phyloP scores from a whole-genome alignment of 1,139 yeast species.

The Suhomyces bribrorum region DNA sequence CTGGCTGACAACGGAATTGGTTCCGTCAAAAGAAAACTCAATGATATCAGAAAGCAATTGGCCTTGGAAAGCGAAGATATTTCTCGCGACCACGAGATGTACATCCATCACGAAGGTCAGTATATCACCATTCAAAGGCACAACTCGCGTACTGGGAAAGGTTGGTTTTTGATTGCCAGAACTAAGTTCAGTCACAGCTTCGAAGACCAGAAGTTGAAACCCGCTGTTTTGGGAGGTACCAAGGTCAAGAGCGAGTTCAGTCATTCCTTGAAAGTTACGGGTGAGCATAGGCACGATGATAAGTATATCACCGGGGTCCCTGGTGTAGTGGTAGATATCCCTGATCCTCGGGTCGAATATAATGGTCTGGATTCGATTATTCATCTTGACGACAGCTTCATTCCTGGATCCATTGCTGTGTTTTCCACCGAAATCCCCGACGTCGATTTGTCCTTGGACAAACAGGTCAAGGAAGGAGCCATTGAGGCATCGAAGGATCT shows the following conservation, averaged over 20 bases:
- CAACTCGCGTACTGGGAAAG: conserved; percentile 81
- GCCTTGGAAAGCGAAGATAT: conserved; percentile 67
- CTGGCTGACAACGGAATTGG: conserved; percentile 68
- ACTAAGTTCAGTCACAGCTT: conserved; percentile 60
- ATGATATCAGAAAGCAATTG: conserved; percentile 57
- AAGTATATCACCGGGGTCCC: conserved; percentile 61
- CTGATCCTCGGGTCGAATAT: conserved; percentile 49
- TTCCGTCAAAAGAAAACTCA: conserved; percentile 61
- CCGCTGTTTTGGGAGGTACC: conserved; percentile 67
- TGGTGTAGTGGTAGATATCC: conserved; percentile 55
- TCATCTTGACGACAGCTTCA: conserved; percentile 59
- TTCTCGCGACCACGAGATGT: conserved; percentile 81
- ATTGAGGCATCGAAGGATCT: conserved; percentile 65
- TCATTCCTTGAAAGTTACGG: conserved; percentile 54
- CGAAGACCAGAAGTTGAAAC: conserved; percentile 55
- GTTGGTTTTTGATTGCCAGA: conserved; percentile 87
- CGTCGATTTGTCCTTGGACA: conserved; percentile 55
- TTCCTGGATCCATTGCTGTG: conserved; percentile 89
- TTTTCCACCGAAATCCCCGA: conserved; percentile 70
- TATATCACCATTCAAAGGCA: conserved; percentile 87
- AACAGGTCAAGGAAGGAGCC: conserved; percentile 70
- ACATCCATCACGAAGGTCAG: conserved; percentile 91
- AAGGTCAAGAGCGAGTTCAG: conserved; percentile 62
- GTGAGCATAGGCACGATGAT: conserved; percentile 48
- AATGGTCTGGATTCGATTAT: conserved; percentile 53